Base-by-base conservation (phyloP, 345 rosid genomes). In the Moringa oleifera region DNA sequence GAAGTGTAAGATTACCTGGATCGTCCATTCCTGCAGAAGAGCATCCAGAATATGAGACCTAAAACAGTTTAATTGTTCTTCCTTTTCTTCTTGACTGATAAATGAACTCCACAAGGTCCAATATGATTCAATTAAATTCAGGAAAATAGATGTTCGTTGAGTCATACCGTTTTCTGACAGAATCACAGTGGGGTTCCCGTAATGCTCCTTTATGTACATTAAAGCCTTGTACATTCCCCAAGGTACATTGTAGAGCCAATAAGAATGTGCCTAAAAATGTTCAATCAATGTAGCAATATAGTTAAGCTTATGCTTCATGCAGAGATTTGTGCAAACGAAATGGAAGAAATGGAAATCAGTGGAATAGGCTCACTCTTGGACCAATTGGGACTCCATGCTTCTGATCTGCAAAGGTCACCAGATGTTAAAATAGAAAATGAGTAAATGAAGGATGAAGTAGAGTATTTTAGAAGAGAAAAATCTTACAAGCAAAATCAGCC, bases 211-310 rank as follows among this genome's bases (percentile, higher is more conserved):
- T 25, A 94, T 79, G 67, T 94, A 90, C 77, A 81, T 90, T 67
- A 90, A 57, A 31, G 93, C 75, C 80, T 94, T 94, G 81, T 88
- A 90, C 83, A 94, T 64, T 1, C 99, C 97, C 96, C 99, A 90
- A 45, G 99, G 99, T 28, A 94, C 99, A 62, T 85, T 77, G 70
- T 94, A 94, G 51, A 94, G 85, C 97, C 97, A 94, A 49, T 72
- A 56, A 13, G 97, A 94, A 63, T 94, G 20, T 21, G 85, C 99
- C 96, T 94, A 83, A 47, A 68, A 53, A n/a, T 17, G 20, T 81
- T 55, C 41, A 54, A 33, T 51, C 0, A 20, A 46, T 18, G 53
- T 18, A 4, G 7, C 17, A 3, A 51, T 18, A 18, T 21, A 51
- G 54, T 51, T 51, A 41, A 41, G 2, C 47, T 41, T 16, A 15